phyloP scores from a whole-genome alignment of 1,284 basidiomycete genomes.

The Ganoderma sinense region DNA sequence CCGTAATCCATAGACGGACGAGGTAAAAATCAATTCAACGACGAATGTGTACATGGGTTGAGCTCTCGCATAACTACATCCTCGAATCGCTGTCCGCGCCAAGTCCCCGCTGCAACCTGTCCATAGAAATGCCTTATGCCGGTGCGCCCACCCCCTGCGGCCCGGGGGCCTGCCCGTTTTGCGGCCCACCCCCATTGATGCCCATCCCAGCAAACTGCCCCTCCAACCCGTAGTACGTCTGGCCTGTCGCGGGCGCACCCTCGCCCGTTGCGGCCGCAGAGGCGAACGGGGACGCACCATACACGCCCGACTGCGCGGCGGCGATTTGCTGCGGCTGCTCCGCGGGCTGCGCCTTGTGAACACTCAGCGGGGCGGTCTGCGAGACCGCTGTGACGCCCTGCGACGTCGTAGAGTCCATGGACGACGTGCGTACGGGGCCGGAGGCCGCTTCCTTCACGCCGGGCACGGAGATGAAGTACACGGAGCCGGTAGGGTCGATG shows the following conservation, averaged over 20 bases:
- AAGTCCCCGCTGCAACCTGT: not conserved
- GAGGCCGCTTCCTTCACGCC: constrained; percentile 60
- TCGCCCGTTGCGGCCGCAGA: constrained; percentile 21
- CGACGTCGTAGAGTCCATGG: constrained; percentile 20
- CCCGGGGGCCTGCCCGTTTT: constrained; percentile 26
- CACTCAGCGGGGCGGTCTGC: constrained; percentile 25
- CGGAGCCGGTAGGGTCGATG: constrained; percentile 69
- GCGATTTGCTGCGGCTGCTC: constrained; percentile 19
- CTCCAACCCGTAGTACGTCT: constrained; percentile 37
- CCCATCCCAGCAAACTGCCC: constrained; percentile 43
- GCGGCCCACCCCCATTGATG: constrained; percentile 36
- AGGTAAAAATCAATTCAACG: not conserved
- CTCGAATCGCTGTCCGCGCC: not conserved
- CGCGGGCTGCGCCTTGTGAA: constrained; percentile 22
- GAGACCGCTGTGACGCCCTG: constrained; percentile 9
- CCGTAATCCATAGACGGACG: not conserved
- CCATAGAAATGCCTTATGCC: constrained; percentile 23
- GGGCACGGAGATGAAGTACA: constrained; percentile 79
- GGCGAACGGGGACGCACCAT: constrained; percentile 38
- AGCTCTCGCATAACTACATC: not conserved
- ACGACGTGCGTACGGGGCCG: constrained; percentile 19
- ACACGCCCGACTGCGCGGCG: constrained; percentile 19
- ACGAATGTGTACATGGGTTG: not conserved
- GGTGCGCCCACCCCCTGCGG: constrained; percentile 39
- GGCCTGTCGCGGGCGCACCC: constrained; percentile 20